Base-by-base conservation (phyloP, 306 rosid genomes). In the Rosa persica region DNA sequence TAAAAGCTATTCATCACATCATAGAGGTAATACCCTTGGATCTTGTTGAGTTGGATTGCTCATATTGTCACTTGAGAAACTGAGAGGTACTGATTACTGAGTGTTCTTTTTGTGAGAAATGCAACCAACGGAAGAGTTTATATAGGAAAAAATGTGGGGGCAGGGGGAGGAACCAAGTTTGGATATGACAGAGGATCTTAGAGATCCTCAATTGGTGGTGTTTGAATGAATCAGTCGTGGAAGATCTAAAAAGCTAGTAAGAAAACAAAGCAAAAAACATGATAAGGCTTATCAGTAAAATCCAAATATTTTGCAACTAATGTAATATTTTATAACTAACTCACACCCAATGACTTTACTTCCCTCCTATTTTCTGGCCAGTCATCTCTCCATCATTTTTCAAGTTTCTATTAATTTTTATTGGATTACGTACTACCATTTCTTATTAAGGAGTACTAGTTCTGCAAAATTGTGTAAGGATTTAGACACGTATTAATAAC, bases 181-280 rank as follows among this genome's bases (percentile, higher is more conserved):
- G 58, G 54, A 72, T 70, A 72, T 6, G 12, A 8, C 38, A 7
- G n/a, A 27, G 17, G 20, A 71, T 30, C 60, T 70, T 49, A 49
- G 62, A 72, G 75, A 72, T 72, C 76, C 76, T 51, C 12, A 72
- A 19, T 54, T 72, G 13, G 10, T 3, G 76, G 46, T 36, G n/a
- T 49, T 72, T 54, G 27, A n/a, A 54, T 52, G 76, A 72, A 72
- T 54, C 23, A 52, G 66, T 72, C 76, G 7, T 51, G 19, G 47
- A 72, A 54, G 61, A 51, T 71, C n/a, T 48, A 48, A 3, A 72
- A 15, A 17, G 40, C 10, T 8, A 46, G 8, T 9, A 48, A 72
- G 66, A 52, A 51, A 52, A 19, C 0, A 10, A 19, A 54, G 47
- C 48, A 1, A 72, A 72, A n/a, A 52, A 16, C 76, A 48, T 36